phyloP scores from a whole-genome alignment of 108 stramenopile species.

The Pseudonitzschia delicatissima region DNA sequence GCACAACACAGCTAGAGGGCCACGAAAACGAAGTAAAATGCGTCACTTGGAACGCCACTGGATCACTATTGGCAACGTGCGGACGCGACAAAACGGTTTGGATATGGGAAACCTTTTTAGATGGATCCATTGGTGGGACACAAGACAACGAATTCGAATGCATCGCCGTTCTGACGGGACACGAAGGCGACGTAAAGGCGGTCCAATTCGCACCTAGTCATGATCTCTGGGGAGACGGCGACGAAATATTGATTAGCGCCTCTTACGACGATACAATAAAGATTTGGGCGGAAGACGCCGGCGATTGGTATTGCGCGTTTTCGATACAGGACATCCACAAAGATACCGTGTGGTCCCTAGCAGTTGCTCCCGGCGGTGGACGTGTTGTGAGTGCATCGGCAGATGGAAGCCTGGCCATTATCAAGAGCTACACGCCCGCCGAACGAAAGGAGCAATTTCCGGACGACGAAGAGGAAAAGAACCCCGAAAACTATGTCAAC shows the following conservation, averaged over 20 bases:
- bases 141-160: conserved; percentile 84
- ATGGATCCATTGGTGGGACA: conserved; percentile 69
- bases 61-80: conserved; percentile 89
- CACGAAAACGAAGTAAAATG: conserved; percentile 93
- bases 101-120: conserved; percentile 93
- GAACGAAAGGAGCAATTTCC: conserved; percentile 42
- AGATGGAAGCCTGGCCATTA: conserved; percentile 71
- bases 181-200: conserved; percentile 95
- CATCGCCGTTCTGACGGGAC: conserved; percentile 90
- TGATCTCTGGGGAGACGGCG: conserved; percentile 77
- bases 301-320: conserved; percentile 94
- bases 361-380: conserved; percentile 72
- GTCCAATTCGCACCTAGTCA: conserved; percentile 84
- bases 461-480: conserved; percentile 14
- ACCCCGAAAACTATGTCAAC: conserved; percentile 1
- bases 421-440: conserved; percentile 58
- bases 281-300: conserved; percentile 94
- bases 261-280: conserved; percentile 92
- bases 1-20: conserved; percentile 86
- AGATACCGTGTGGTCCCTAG: conserved; percentile 89
- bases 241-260: conserved; percentile 77
- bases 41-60: conserved; percentile 88
- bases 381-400: conserved; percentile 78
- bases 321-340: conserved; percentile 65
- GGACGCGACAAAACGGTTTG: conserved; percentile 98